A percentile compares a stretch with the other conserved stretches of the same genome.
phyloP scores from a whole-genome alignment of 1,284 basidiomycete species.

The Coriolopsis trogii region DNA sequence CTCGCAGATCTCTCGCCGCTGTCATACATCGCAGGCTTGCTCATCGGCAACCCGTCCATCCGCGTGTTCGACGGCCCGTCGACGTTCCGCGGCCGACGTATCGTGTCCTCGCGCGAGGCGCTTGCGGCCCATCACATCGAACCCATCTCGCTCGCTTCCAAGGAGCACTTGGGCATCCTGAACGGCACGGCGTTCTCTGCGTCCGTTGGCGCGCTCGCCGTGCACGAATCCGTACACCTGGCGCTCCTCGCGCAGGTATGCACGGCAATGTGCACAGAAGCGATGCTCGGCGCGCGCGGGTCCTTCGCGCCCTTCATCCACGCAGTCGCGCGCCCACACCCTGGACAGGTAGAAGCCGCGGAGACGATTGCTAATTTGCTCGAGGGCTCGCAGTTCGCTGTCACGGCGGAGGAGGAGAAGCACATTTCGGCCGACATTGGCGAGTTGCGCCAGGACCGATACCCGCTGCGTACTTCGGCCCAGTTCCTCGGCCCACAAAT shows the following conservation, averaged over 20 bases:
- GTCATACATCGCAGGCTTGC: slow-evolving; percentile 80
- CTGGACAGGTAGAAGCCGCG: slow-evolving; percentile 81
- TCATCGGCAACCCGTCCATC: slow-evolving; percentile 82
- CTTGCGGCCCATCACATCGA: slow-evolving; percentile 65
- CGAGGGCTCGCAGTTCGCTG: slow-evolving; percentile 72
- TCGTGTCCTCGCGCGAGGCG: slow-evolving; percentile 68
- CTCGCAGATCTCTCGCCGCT: slow-evolving; percentile 75
- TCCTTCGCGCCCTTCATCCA: slow-evolving; percentile 86
- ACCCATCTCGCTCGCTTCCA: slow-evolving; percentile 74
- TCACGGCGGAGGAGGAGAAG: slow-evolving; percentile 63
- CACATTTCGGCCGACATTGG: slow-evolving; percentile 72
- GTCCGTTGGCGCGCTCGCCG: slow-evolving; percentile 59
- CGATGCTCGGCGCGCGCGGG: slow-evolving; percentile 70
- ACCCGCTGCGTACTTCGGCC: slow-evolving; percentile 77
- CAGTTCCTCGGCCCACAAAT: slow-evolving; percentile 89
- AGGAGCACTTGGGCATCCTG: slow-evolving; percentile 82
- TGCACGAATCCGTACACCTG: slow-evolving; percentile 76
- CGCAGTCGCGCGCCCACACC: slow-evolving; percentile 79
- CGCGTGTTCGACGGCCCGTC: slow-evolving; percentile 67
- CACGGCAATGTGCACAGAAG: slow-evolving; percentile 87
- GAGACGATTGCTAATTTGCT: slow-evolving; percentile 71
- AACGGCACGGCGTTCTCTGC: slow-evolving; percentile 87
- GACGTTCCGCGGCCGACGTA: slow-evolving; percentile 52
- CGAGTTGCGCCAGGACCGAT: slow-evolving; percentile 75
- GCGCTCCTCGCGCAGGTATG: slow-evolving; percentile 74